Base-by-base conservation (phyloP, 176 grass and related monocot genomes). In the Rhynchospora pubera region DNA sequence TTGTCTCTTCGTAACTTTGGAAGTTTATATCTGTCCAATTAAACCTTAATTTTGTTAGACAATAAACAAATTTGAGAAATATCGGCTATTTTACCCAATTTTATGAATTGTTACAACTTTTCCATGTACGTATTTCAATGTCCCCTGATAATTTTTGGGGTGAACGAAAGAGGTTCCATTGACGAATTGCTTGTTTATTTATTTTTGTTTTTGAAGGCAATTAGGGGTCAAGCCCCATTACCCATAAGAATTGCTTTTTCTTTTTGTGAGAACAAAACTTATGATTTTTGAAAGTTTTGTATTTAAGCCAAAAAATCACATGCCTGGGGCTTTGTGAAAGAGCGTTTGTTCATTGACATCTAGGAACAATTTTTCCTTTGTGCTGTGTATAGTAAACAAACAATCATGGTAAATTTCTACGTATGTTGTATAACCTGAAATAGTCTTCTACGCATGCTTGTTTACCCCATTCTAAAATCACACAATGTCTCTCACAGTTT, bases 91-190 rank as follows among this genome's bases (percentile, higher is more conserved):
- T 50, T 21, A 48, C 9, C 88, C 15, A 65, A 58, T 79, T 87
- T 91, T 18, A 39, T 78, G 5, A 89, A 83, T 62, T 28, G 81
- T 60, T 86, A 85, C 39, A 68, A 65, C 18, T 89, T 90, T 59
- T 55, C 47, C 44, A 11, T 71, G 42, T 71, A 22, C 43, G 15
- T 34, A 14, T 66, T 12, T 66, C 9, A 24, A 63, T 22, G 22
- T 60, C 6, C 21, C 23, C 61, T 63, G 23, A 61, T 61, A 26
- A 26, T 63, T 62, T 26, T 11, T 28, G 4, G 2, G 39, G 65
- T 18, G 15, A 69, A 69, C 32, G 65, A 45, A n/a, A 44, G 65
- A 69, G 39, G 65, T 16, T 69, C 65, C 16, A 69, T n/a, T 45
- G 16, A 39, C 63, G 39, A 34, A 14, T n/a, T 58, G 56, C 32